Conservation (phyloP, 495 filamentous ascomycete genomes). For the Aspergillus ostianus region DNA sequence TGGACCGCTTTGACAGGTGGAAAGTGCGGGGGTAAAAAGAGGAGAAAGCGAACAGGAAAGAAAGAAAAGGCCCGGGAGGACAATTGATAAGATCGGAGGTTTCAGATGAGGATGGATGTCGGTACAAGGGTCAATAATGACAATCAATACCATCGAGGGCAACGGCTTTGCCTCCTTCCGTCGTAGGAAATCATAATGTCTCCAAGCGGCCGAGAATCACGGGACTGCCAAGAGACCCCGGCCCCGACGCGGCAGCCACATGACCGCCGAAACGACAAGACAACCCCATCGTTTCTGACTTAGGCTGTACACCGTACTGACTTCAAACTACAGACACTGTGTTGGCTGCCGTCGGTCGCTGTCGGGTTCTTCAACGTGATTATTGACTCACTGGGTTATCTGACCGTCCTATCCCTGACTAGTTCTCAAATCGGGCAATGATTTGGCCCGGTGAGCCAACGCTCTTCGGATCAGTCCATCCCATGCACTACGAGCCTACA, state of each 20-base stretch:
- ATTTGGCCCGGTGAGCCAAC: neutral
- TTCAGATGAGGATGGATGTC: neutral
- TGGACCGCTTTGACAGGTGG: neutral
- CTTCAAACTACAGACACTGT: too few relatives aligned
- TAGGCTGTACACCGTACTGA: too few relatives aligned
- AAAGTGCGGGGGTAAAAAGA: constrained; percentile 5
- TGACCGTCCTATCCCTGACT: neutral
- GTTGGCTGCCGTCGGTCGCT: too few relatives aligned
- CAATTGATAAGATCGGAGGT: constrained; percentile 17
- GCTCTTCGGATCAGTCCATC: neutral
- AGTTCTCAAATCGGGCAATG: neutral
- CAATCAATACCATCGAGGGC: neutral
- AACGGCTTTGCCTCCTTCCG: neutral
- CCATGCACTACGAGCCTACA: too few relatives aligned
- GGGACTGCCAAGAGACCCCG: constrained; percentile 6
- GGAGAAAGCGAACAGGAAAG: constrained; percentile 1
- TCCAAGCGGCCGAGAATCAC: constrained; percentile 3
- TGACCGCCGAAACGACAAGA: too few relatives aligned
- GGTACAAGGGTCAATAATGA: neutral
- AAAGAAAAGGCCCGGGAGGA: neutral
- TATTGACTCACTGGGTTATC: too few relatives aligned
- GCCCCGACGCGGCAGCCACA: neutral
- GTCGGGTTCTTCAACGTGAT: too few relatives aligned
- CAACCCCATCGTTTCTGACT: too few relatives aligned
- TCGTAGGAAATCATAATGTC: neutral